A percentile compares a stretch with the other conserved stretches of the same genome.
Conservation (phyloP, 371 early-diverging fungal species). For the Nosema bombycis region DNA sequence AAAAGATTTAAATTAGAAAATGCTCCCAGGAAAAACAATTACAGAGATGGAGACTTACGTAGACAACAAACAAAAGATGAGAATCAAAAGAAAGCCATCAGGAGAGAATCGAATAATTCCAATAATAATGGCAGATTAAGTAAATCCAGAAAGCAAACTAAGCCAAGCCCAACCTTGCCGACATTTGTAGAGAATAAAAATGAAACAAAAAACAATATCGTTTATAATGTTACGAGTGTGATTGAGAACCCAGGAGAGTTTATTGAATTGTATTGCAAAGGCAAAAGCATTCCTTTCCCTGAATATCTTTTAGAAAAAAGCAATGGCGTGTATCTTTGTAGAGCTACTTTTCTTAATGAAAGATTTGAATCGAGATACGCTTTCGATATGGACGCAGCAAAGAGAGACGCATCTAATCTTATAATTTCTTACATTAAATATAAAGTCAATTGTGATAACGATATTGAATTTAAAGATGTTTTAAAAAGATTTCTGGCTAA, state of each 20-base stretch:
- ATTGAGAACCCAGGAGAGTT: not conserved
- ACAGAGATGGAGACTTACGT: too few relatives aligned
- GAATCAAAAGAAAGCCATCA: too few relatives aligned
- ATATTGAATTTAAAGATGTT: too few relatives aligned
- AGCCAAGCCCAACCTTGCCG: too few relatives aligned
- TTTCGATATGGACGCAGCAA: conserved; percentile 5
- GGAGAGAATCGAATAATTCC: too few relatives aligned
- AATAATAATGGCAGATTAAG: too few relatives aligned
- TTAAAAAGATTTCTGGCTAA: too few relatives aligned
- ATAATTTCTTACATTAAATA: conserved; percentile 10
- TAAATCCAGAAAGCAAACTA: too few relatives aligned
- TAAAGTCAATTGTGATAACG: not conserved
- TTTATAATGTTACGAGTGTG: not conserved
- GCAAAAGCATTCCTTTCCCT: not conserved
- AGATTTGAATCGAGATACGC: conserved; percentile 21
- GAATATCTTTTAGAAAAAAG: conserved; percentile 26
- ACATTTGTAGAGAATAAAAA: not conserved
- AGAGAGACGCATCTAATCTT: conserved; percentile 5
- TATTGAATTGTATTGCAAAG: not conserved
- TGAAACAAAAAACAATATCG: not conserved
- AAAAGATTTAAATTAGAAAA: too few relatives aligned
- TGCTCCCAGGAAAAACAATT: too few relatives aligned
- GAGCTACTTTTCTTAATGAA: conserved; percentile 14
- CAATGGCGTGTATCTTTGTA: conserved; percentile 16
- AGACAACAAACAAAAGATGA: too few relatives aligned